Base-by-base conservation (phyloP, 352 stramenopile genomes). In the Peronospora farinosa region DNA sequence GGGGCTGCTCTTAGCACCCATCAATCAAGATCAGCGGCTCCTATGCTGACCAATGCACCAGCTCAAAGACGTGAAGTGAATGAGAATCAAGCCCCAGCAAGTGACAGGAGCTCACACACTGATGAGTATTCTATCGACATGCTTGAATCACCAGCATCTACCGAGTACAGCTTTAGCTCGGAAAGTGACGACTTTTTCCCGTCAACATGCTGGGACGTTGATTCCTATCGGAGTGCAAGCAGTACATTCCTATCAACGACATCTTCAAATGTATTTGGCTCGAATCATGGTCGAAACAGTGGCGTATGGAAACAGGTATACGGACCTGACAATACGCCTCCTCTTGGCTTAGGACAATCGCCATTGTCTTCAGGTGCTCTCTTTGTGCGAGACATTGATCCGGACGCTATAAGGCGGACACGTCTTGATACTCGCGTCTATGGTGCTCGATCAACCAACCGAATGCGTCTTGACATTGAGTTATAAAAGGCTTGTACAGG, bases 91-190 rank as follows among this genome's bases (percentile, higher is more conserved):
- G 9, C 39, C 23, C 23, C 3, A 17, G 25, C 43, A 31, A 69
- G 61, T 43, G 56, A 69, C 16, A 47, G 52, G 40, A 66, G 57
- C 36, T 66, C 51, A 1, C 44, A 69, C 23, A 57, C 61, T 4
- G 61, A 69, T 19, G 52, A 69, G 47, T 66, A 66, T 37, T 66
- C 61, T 16, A 69, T 69, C 11, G 56, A 41, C 3, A 63, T 66
- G 21, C 51, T 69, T 3, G 57, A 69, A 38, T 69, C 61, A 10
- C 61, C 60, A 5, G 46, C 57, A 13, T 69, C 60, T 10, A 62
- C 56, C 1, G 60, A 49, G 16, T 69, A 69, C 36, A 69, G 57
- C 27, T 60, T 66, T 31, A 57, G 45, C 17, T 69, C 57, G 2
- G 61, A 69, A 37, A 25, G 36, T 6, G 51, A 48, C 37, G 56